Percentiles rank a stretch among this genome's conserved stretches.
Evolutionary conservation across 352 stramenopile species (phyloP).

Genomic region (Pythium periplocum): DNA sequence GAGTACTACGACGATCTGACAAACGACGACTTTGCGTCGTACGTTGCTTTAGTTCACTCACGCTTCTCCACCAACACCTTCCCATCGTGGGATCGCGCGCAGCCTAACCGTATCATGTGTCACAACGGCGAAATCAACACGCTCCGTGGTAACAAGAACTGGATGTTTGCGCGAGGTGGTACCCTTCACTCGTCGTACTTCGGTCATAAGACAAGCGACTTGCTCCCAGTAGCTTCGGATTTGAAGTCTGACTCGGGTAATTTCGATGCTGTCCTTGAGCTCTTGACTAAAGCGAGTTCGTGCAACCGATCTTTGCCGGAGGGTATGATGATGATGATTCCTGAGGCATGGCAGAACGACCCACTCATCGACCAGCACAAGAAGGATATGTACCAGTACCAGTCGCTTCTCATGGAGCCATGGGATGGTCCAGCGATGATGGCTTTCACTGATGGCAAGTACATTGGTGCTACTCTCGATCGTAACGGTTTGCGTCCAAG

Average conservation of each 20-base stretch:
- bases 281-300: constrained; percentile 89
- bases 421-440: constrained; percentile 98
- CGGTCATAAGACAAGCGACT: constrained; percentile 85
- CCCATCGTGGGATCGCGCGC: constrained; percentile 93
- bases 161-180: constrained; percentile 92
- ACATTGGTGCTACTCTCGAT: constrained; percentile 96
- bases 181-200: constrained; percentile 92
- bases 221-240: constrained; percentile 92
- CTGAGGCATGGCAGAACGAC: constrained; percentile 96
- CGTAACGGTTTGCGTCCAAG: constrained; percentile 94
- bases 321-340: constrained; percentile 98
- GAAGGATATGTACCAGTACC: constrained; percentile 98
- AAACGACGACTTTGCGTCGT: constrained; percentile 83
- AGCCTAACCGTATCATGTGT: constrained; percentile 97
- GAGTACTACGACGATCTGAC: constrained; percentile 65
- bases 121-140: constrained; percentile 99
- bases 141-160: constrained; percentile 96
- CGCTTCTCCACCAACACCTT: constrained; percentile 99
- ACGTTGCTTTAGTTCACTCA: constrained; percentile 95
- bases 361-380: constrained; percentile 87
- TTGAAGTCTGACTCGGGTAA: constrained; percentile 96
- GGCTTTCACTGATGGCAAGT: constrained; percentile 94
- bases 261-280: constrained; percentile 94
- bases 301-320: constrained; percentile 92
- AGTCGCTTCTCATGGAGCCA: constrained; percentile 96